Evolutionary conservation across 176 grass and related monocot species (phyloP).

Genomic region (Ananas comosus): DNA sequence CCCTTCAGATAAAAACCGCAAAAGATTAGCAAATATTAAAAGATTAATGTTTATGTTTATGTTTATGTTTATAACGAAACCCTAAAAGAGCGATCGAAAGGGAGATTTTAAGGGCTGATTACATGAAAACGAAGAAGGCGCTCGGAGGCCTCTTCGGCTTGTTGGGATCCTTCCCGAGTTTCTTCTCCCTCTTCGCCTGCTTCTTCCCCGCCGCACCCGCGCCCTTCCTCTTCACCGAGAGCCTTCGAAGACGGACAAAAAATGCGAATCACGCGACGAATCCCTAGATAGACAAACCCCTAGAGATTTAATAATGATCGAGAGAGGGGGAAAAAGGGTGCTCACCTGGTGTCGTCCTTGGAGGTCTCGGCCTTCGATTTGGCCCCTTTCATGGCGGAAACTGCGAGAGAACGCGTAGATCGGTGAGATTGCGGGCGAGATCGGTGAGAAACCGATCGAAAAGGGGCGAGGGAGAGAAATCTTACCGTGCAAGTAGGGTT

Average conservation of each 20-base stretch:
- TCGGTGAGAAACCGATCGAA: not conserved
- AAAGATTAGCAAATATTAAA: slow-evolving; percentile 4
- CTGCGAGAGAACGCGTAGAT: not conserved
- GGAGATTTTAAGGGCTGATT: not conserved
- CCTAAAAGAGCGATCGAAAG: not conserved
- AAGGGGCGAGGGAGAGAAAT: not conserved
- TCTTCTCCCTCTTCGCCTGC: slow-evolving; percentile 18
- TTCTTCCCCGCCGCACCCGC: not conserved
- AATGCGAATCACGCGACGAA: not conserved
- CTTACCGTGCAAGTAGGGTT: not conserved
- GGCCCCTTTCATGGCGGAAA: slow-evolving; percentile 25
- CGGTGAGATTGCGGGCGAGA: not conserved
- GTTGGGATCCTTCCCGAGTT: slow-evolving; percentile 26
- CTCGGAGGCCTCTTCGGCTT: slow-evolving; percentile 41
- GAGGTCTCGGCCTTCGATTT: slow-evolving; percentile 8
- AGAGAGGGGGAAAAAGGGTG: not conserved
- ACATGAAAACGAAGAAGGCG: slow-evolving; percentile 51
- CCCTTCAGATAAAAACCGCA: slow-evolving; percentile 4
- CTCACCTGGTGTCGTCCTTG: slow-evolving; percentile 25
- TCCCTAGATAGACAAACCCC: not conserved
- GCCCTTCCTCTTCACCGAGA: slow-evolving; percentile 4
- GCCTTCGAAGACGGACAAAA: not conserved
- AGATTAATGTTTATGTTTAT: not conserved
- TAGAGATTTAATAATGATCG: not conserved
- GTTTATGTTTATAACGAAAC: too few species aligned